Percentiles rank a stretch among this genome's conserved stretches.
Conservation (phyloP, 345 rosid genomes). For the Clarkia xantiana region DNA sequence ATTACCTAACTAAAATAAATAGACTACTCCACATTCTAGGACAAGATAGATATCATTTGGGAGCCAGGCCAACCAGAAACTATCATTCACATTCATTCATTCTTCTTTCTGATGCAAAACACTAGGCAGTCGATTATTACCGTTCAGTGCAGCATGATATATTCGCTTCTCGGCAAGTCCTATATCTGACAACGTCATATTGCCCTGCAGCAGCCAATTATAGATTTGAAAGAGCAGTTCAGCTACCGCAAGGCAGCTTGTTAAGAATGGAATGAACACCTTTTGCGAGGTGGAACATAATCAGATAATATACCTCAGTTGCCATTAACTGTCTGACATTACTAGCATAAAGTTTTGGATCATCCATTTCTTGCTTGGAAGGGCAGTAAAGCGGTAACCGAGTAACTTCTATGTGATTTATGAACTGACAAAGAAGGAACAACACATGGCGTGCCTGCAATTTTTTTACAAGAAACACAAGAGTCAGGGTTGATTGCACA, state of each 20-base stretch:
- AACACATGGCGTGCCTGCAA: slow-evolving; percentile 73
- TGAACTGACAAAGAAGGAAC: slow-evolving; percentile 79
- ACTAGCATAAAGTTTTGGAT: slow-evolving; percentile 74
- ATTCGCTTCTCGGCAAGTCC: slow-evolving; percentile 93
- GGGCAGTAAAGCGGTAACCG: slow-evolving; percentile 77
- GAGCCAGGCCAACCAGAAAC: slow-evolving; percentile 38
- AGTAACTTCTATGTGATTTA: slow-evolving; percentile 68
- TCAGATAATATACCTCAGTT: slow-evolving; percentile 41
- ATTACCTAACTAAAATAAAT: neutral
- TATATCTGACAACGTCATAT: slow-evolving; percentile 61
- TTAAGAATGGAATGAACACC: too few species aligned
- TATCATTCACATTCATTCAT: slow-evolving; percentile 41
- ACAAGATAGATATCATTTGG: slow-evolving; percentile 24
- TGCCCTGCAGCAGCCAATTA: slow-evolving; percentile 44
- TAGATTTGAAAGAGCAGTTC: neutral
- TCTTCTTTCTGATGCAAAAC: slow-evolving; percentile 96
- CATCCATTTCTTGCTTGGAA: slow-evolving; percentile 76
- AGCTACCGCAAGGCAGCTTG: neutral
- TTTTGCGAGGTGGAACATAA: too few species aligned
- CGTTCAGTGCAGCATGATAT: slow-evolving; percentile 95
- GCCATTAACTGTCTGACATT: slow-evolving; percentile 86
- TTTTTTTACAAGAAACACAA: slow-evolving; percentile 1
- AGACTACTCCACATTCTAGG: slow-evolving; percentile 18
- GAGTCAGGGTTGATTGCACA: too few species aligned
- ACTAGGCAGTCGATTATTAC: slow-evolving; percentile 95